Percentiles rank a stretch among this genome's conserved stretches.
Evolutionary conservation across 352 stramenopile genomes (phyloP).

Genomic region (Phytophthora citrophthora): DNA sequence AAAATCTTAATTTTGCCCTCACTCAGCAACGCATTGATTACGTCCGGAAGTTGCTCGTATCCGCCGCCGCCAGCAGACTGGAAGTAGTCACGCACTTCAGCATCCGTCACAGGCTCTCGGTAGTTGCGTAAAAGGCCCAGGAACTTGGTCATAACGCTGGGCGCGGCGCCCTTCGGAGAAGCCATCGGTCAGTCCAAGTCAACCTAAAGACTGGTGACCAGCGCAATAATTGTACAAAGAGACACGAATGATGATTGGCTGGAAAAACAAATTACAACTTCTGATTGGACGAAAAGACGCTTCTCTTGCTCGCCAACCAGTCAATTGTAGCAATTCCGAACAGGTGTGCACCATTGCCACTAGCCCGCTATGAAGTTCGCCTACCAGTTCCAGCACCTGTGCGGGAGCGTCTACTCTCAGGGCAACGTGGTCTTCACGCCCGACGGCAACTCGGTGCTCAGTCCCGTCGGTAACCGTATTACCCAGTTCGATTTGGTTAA

Average conservation of each 20-base stretch:
- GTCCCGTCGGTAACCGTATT: constrained; percentile 94
- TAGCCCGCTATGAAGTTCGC: constrained; percentile 82
- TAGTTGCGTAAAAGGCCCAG: constrained; percentile 82
- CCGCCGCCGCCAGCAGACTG: constrained; percentile 57
- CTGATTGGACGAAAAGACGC: constrained; percentile 42
- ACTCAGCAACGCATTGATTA: constrained; percentile 87
- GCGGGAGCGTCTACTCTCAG: constrained; percentile 93
- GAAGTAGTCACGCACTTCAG: constrained; percentile 85
- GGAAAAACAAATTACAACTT: constrained; percentile 7
- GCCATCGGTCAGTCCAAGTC: constrained; percentile 25
- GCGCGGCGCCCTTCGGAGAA: constrained; percentile 34
- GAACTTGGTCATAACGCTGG: constrained; percentile 69
- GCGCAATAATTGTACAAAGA: constrained; percentile 14
- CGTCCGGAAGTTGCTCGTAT: constrained; percentile 81
- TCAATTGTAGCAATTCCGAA: constrained; percentile 31
- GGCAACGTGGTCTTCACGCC: constrained; percentile 94
- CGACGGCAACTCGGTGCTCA: constrained; percentile 93
- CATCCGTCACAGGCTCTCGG: constrained; percentile 78
- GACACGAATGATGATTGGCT: constrained; percentile 36
- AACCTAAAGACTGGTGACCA: constrained; percentile 27
- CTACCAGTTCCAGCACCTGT: constrained; percentile 94
- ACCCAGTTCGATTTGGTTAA: constrained; percentile 95
- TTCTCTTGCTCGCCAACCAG: constrained; percentile 41
- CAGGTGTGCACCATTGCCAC: constrained; percentile 2
- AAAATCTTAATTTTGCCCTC: constrained; percentile 92